phyloP scores from a whole-genome alignment of 2,329 filamentous ascomycete species.

The Stemphylium lycopersici region DNA sequence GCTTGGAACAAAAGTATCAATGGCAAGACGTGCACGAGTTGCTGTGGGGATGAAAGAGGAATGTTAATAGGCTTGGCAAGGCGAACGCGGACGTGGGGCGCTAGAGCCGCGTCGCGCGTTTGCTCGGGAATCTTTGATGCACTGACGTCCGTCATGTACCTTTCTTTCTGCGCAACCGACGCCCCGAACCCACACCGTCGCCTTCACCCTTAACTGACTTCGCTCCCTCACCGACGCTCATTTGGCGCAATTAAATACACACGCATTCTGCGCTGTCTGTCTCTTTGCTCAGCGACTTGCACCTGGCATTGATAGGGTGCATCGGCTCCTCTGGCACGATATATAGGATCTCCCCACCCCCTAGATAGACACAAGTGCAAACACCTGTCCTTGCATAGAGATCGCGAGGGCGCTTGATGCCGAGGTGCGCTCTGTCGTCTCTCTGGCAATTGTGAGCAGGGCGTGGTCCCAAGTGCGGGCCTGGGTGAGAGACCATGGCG shows the following conservation, averaged over 20 bases:
- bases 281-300: neutral
- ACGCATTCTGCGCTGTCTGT: neutral
- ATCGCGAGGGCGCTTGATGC: slow-evolving; percentile 16
- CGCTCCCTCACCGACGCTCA: slow-evolving; percentile 9
- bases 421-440: slow-evolving; percentile 12
- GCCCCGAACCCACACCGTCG: slow-evolving; percentile 5
- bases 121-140: slow-evolving; percentile 29
- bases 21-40: neutral
- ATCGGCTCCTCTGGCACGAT: slow-evolving; percentile 4
- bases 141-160: slow-evolving; percentile 22
- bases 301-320: slow-evolving; percentile 1
- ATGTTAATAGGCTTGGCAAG: slow-evolving; percentile 32
- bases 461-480: slow-evolving; percentile 5
- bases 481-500: slow-evolving; percentile 33
- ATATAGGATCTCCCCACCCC: slow-evolving; percentile 10
- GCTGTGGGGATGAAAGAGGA: slow-evolving; percentile 16
- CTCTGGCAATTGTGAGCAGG: slow-evolving; percentile 8
- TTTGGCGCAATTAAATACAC: neutral
- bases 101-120: slow-evolving; percentile 29
- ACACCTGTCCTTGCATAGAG: slow-evolving; percentile 4
- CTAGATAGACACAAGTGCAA: slow-evolving; percentile 16
- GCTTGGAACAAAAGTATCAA: too few relatives aligned
- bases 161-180: slow-evolving; percentile 13
- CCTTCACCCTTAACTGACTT: slow-evolving; percentile 1
- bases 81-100: slow-evolving; percentile 22